Base-by-base conservation (phyloP, 441 rosid genomes). In the Pelargonium fulgidum region DNA sequence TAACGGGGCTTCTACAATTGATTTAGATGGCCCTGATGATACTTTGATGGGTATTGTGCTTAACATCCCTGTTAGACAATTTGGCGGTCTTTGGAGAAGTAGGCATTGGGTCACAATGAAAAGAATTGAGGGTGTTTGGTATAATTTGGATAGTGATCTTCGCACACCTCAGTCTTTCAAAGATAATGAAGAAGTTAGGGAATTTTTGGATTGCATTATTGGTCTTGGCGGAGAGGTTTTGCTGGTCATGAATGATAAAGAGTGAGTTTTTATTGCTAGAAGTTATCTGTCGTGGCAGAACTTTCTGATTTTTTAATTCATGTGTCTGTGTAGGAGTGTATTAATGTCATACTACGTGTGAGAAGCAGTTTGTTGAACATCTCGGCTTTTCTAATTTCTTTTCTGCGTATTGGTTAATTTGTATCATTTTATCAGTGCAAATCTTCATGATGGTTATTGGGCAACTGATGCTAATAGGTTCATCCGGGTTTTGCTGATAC, bases 141-240 rank as follows among this genome's bases (percentile, higher is more conserved):
- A 88, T 81, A 90, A 90, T 69, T 79, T 92, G 84, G 96, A 89
- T 62, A 94, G 98, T 81, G 96, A 94, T 80, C 92, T 91, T 16
- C 3, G 39, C 29, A 63, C 76, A 42, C 91, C 94, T 44, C 36
- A 48, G 10, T 4, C 67, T 33, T 89, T 91, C 59, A 70, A 79
- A 65, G 80, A 76, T 17, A 70, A 68, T 20, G 82, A 75, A 67
- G 81, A 85, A 73, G 83, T 90, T 58, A 75, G 70, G 76, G 81
- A 58, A 0, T 85, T 85, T 74, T 82, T 90, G 88, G 90, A 87
- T 80, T 81, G 61, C 24, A 76, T 70, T 29, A 74, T 85, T 50
- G 63, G 65, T 68, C 81, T 52, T 58, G 88, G 91, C n/a, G 89
- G 85, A 7, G 94, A 92, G 79, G 75, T 89, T 73, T 82, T 90